These are phyloP conservation scores for Leishmania tropica DNA, from an alignment of 208 protist genomes.

Conservation along the genomic window DNA sequence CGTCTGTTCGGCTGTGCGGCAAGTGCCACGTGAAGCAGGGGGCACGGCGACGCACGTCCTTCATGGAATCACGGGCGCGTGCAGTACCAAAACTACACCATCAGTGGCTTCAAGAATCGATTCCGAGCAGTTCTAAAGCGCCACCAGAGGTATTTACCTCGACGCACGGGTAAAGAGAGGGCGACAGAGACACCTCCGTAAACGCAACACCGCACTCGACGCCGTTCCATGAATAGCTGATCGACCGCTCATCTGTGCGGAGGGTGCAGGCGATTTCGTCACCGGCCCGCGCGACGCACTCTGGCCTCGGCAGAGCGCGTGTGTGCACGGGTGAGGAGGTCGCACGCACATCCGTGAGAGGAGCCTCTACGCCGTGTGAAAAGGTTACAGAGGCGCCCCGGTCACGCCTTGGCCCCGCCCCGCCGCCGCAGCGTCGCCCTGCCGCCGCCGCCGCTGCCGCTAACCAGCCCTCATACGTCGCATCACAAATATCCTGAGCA, in stretches of 20 bases:
- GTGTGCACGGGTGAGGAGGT: neutral
- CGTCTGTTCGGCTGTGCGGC: neutral
- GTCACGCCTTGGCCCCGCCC: neutral
- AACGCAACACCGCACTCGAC: slow-evolving; percentile 58
- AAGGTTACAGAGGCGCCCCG: neutral
- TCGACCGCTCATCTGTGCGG: slow-evolving; percentile 23
- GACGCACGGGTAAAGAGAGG: slow-evolving; percentile 56
- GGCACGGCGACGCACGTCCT: neutral
- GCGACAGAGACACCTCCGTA: slow-evolving; percentile 23
- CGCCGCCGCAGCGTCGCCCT: slow-evolving; percentile 6
- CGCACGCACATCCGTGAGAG: neutral
- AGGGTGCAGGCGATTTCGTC: slow-evolving; percentile 54
- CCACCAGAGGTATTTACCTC: slow-evolving; percentile 52
- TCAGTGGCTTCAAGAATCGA: neutral
- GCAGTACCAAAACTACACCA: neutral
- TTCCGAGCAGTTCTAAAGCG: slow-evolving; percentile 49
- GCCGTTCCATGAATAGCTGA: slow-evolving; percentile 46
- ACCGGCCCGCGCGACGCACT: slow-evolving; percentile 19
- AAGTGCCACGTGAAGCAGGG: no score
- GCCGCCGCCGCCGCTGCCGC: slow-evolving; percentile 12
- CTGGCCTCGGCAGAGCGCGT: neutral
- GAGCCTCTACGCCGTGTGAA: neutral
- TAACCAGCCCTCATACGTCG: slow-evolving; percentile 1
- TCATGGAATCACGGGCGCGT: neutral
- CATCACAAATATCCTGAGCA: slow-evolving; percentile 15